These are phyloP conservation scores for Chlorella sp. DNA, from an alignment of 139 green algal genomes.

Conservation along the genomic window DNA sequence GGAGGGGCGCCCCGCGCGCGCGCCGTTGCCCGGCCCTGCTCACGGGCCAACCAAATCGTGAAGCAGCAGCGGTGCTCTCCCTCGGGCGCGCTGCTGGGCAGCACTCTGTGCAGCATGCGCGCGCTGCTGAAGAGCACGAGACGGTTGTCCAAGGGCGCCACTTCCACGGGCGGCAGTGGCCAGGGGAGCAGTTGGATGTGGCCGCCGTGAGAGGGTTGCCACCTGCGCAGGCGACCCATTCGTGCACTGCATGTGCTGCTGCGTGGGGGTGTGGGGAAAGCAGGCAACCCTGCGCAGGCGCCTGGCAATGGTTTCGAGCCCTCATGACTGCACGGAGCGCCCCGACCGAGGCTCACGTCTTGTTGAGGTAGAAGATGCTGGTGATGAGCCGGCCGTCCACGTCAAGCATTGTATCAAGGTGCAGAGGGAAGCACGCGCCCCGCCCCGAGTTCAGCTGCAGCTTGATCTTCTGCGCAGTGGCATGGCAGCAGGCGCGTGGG, in stretches of 20 bases:
- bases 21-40: neutral
- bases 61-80: slow-evolving; percentile 57
- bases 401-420: slow-evolving; percentile 60
- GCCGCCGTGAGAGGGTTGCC: slow-evolving; percentile 46
- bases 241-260: neutral
- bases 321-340: no score
- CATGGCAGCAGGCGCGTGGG: neutral
- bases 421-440: slow-evolving; percentile 74
- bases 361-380: slow-evolving; percentile 69
- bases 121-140: slow-evolving; percentile 68
- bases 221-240: no score
- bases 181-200: slow-evolving; percentile 70
- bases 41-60: slow-evolving; percentile 67
- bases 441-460: slow-evolving; percentile 61
- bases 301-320: neutral
- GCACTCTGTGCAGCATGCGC: slow-evolving; percentile 64
- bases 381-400: slow-evolving; percentile 62
- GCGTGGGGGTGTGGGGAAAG: neutral
- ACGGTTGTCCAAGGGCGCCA: slow-evolving; percentile 47
- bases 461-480: slow-evolving; percentile 64
- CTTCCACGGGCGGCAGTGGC: slow-evolving; percentile 38
- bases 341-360: slow-evolving; percentile 4
- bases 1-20: neutral
- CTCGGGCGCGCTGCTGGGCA: neutral
- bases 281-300: neutral